Evolutionary conservation across 495 filamentous ascomycete genomes (phyloP), one percentile per base, ranked within the genome.

Genomic region (Aeminium ludgeri): DNA sequence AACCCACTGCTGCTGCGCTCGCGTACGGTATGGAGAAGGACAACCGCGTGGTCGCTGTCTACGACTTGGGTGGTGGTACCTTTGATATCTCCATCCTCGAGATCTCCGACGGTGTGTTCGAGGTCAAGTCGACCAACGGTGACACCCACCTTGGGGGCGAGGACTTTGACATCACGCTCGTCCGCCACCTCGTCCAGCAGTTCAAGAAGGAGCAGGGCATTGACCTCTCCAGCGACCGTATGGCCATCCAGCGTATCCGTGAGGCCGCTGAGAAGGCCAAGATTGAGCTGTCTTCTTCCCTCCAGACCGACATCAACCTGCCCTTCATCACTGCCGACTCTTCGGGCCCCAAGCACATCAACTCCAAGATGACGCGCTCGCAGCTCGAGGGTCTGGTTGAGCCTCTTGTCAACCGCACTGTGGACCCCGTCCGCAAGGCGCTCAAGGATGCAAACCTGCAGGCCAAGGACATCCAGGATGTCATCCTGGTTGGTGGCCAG

Each of bases 231-330:
- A 65, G 65, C 50, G 89, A 97, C 72, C 86, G 89, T 56, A 96
- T 97, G 89, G 89, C 89, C 43, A 91, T 97, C 53, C 89, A 97
- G 71, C 74, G 89, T 68, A 95, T 97, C 61, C 89, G 89, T 66
- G 89, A 97, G 69, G 89, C 89, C 48, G 89, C 91, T 47, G 89
- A 97, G 76, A 97, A 97, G 77, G 89, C 89, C 58, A 97, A 97
- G 82, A 97, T 96, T 57, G 89, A 97, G 67, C 73, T 97, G 48
- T 96, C 89, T 2, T 95, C 86, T 16, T 82, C 85, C 40, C 74
- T 89, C 51, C 87, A 95, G 66, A 97, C 89, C 43, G 89, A 97
- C 62, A 95, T 96, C 67, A 93, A 89, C 67, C 78, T 96, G 43
- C 91, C 89, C 45, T 97, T 95, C 78, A 97, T 97, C 65, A 91